These are phyloP conservation scores for Talaromyces sp. DNA, from an alignment of 2,329 filamentous ascomycete species.

Conservation along the genomic window DNA sequence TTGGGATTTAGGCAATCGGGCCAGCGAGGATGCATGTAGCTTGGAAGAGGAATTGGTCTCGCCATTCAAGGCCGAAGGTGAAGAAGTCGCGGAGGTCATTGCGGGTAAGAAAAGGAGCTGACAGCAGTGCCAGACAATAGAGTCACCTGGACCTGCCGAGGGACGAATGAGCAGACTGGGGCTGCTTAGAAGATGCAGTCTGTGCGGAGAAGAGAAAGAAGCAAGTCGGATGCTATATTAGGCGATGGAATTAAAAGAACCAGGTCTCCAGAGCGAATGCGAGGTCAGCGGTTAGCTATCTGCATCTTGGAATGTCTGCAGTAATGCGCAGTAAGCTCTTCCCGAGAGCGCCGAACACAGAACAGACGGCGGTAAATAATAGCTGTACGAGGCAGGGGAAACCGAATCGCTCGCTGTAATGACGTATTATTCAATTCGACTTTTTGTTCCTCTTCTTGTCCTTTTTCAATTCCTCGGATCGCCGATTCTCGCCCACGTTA, in stretches of 20 bases:
- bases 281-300: slow-evolving; percentile 33
- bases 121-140: slow-evolving; percentile 25
- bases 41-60: slow-evolving; percentile 31
- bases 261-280: slow-evolving; percentile 31
- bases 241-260: slow-evolving; percentile 21
- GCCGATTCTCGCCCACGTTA: neutral
- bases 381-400: neutral
- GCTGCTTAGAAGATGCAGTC: slow-evolving; percentile 9
- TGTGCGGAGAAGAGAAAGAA: slow-evolving; percentile 13
- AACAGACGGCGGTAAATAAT: neutral
- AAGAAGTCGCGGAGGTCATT: slow-evolving; percentile 33
- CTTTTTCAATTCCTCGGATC: neutral
- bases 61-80: slow-evolving; percentile 31
- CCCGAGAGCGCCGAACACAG: slow-evolving; percentile 31
- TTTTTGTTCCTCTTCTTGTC: neutral
- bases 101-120: slow-evolving; percentile 20
- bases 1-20: slow-evolving; percentile 26
- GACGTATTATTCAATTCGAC: neutral
- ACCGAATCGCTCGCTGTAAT: neutral
- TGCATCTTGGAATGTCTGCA: slow-evolving; percentile 38
- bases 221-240: neutral
- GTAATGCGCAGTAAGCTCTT: slow-evolving; percentile 34
- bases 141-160: slow-evolving; percentile 36
- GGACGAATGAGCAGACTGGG: slow-evolving; percentile 23
- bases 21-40: slow-evolving; percentile 22